Percentiles rank a stretch among this genome's conserved stretches.
phyloP scores from a whole-genome alignment of 2,329 filamentous ascomycete genomes.

The Chrysosporium keratinophilum region DNA sequence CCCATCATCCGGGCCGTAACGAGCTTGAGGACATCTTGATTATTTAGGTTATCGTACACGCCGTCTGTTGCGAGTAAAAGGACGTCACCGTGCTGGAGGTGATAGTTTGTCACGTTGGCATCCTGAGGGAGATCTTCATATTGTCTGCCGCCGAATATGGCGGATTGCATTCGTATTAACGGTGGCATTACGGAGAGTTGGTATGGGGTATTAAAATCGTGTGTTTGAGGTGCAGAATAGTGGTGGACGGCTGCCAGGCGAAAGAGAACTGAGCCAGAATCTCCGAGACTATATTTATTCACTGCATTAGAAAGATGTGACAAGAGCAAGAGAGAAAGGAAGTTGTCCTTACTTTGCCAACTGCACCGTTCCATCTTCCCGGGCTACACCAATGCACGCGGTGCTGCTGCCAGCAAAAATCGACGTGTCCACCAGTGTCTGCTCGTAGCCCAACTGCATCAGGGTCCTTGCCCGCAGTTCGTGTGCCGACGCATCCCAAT shows the following conservation, averaged over 20 bases:
- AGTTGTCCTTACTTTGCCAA: slow-evolving; percentile 59
- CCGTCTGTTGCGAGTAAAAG: slow-evolving; percentile 91
- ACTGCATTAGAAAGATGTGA: neutral
- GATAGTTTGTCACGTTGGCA: slow-evolving; percentile 66
- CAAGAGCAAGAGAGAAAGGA: slow-evolving; percentile 3
- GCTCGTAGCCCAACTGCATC: slow-evolving; percentile 75
- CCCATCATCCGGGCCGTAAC: slow-evolving; percentile 66
- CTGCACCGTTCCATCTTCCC: slow-evolving; percentile 63
- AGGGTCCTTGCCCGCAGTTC: slow-evolving; percentile 52
- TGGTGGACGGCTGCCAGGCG: slow-evolving; percentile 75
- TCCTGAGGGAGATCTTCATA: slow-evolving; percentile 77
- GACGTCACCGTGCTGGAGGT: slow-evolving; percentile 79
- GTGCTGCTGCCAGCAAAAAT: slow-evolving; percentile 83
- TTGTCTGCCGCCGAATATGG: slow-evolving; percentile 70
- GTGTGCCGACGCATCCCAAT: slow-evolving; percentile 37
- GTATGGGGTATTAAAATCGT: slow-evolving; percentile 95
- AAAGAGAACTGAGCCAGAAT: slow-evolving; percentile 85
- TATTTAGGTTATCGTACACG: slow-evolving; percentile 89
- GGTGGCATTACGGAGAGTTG: slow-evolving; percentile 83
- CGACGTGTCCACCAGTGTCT: slow-evolving; percentile 60
- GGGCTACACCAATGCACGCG: slow-evolving; percentile 73
- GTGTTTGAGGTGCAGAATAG: slow-evolving; percentile 76
- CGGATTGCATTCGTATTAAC: slow-evolving; percentile 65
- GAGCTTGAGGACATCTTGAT: slow-evolving; percentile 75
- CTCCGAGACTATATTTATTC: slow-evolving; percentile 54